Evolutionary conservation across 208 protist genomes (phyloP).

Genomic region (Wallacemonas collosoma): DNA sequence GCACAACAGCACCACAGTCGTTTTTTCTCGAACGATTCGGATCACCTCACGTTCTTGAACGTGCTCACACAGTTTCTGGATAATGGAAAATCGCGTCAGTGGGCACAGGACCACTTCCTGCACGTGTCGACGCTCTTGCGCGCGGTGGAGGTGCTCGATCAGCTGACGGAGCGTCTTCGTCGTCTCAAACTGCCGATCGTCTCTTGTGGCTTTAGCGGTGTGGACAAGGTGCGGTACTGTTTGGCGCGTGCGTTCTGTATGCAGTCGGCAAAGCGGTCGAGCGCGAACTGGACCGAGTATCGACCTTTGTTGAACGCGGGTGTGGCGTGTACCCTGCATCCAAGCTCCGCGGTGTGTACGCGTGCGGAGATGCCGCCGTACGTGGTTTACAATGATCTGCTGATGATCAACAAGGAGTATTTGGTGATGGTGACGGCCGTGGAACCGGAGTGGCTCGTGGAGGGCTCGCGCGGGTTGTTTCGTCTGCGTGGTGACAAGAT

Average conservation of each 20-base stretch:
- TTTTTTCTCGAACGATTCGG: conserved; percentile 97
- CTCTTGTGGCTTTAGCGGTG: conserved; percentile 56
- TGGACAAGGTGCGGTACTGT: conserved; percentile 94
- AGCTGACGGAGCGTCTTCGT: conserved; percentile 97
- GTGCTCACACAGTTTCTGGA: conserved; percentile 97
- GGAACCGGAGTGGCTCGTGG: conserved; percentile 97
- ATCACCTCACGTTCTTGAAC: conserved; percentile 99
- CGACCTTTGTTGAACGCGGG: conserved; percentile 96
- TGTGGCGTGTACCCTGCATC: conserved; percentile 97
- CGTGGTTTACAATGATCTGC: conserved; percentile 98
- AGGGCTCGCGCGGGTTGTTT: conserved; percentile 75
- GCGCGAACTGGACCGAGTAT: conserved; percentile 95
- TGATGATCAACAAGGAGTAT: conserved; percentile 97
- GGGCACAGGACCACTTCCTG: conserved; percentile 98
- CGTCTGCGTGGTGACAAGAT: conserved; percentile 23
- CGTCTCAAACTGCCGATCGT: conserved; percentile 60
- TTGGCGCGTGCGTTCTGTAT: conserved; percentile 97
- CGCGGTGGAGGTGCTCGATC: conserved; percentile 94
- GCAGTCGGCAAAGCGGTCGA: conserved; percentile 95
- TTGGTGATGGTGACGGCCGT: conserved; percentile 96
- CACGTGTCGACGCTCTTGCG: conserved; percentile 92
- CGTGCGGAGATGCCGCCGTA: conserved; percentile 97
- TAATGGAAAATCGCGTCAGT: conserved; percentile 89
- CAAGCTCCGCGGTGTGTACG: conserved; percentile 96
- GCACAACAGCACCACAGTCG: conserved; percentile 91